These are phyloP conservation scores for Stephania japonica DNA, from an alignment of 164 flowering plant species.

Conservation along the genomic window DNA sequence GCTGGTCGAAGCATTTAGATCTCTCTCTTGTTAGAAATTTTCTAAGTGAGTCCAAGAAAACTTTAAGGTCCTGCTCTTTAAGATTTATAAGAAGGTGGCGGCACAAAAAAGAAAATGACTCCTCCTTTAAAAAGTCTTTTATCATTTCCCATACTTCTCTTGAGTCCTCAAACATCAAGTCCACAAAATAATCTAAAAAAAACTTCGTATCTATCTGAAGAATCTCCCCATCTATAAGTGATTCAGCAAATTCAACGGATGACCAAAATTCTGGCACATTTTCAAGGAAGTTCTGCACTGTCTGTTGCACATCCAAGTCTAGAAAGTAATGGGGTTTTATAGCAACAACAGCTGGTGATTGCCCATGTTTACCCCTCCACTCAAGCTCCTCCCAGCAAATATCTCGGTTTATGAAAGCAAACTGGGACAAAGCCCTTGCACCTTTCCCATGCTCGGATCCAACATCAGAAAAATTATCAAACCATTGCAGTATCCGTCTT, in stretches of 20 bases:
- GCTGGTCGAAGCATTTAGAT: slow-evolving; percentile 16
- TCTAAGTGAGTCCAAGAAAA: slow-evolving; percentile 36
- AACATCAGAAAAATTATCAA: slow-evolving; percentile 44
- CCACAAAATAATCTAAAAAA: slow-evolving; percentile 56
- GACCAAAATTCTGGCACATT: slow-evolving; percentile 96
- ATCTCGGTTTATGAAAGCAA: slow-evolving; percentile 83
- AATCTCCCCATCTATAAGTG: slow-evolving; percentile 76
- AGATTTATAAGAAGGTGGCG: slow-evolving; percentile 69
- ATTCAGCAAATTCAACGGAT: slow-evolving; percentile 74
- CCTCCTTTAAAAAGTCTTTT: slow-evolving; percentile 53
- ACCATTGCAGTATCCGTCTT: slow-evolving; percentile 68
- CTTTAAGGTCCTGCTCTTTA: slow-evolving; percentile 47
- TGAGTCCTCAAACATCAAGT: slow-evolving; percentile 66
- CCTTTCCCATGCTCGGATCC: slow-evolving; percentile 63
- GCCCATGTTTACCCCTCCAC: slow-evolving; percentile 98
- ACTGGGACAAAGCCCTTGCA: slow-evolving; percentile 77
- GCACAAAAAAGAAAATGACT: slow-evolving; percentile 61
- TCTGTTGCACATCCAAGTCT: slow-evolving; percentile 71
- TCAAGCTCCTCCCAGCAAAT: slow-evolving; percentile 98
- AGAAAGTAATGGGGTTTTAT: slow-evolving; percentile 97
- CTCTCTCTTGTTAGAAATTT: slow-evolving; percentile 29
- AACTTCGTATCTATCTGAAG: slow-evolving; percentile 49
- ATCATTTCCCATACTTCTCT: slow-evolving; percentile 63
- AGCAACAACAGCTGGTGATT: slow-evolving; percentile 95
- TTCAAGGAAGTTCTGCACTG: slow-evolving; percentile 84